Evolutionary conservation across 257 asterid species (phyloP).

Genomic region (Dorcoceras hygrometricum): DNA sequence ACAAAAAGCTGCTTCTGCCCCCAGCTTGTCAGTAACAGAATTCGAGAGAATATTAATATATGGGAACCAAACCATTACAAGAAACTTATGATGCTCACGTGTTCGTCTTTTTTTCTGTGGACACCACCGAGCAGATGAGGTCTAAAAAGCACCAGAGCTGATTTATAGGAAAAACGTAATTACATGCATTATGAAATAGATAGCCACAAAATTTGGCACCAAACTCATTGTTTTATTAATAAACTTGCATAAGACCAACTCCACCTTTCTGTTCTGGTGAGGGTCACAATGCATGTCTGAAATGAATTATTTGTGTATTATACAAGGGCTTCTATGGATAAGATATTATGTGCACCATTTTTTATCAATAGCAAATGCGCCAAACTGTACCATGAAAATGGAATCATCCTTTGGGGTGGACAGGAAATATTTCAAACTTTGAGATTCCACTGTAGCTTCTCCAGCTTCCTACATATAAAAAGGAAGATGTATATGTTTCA

Average conservation of each 20-base stretch:
- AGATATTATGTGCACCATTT: neutral
- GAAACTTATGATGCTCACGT: neutral
- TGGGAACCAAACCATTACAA: neutral
- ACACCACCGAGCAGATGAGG: neutral
- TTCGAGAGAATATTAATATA: neutral
- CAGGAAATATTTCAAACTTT: constrained; percentile 36
- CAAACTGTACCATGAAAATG: constrained; percentile 61
- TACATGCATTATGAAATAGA: neutral
- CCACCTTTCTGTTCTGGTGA: neutral
- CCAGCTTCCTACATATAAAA: constrained; percentile 42
- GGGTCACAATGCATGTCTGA: neutral
- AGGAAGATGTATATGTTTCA: constrained; percentile 4
- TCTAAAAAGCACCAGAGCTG: neutral
- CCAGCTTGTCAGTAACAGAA: neutral
- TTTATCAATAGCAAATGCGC: neutral
- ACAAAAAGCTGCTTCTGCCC: neutral
- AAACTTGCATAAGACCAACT: neutral
- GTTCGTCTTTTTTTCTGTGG: neutral
- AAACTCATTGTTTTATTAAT: neutral
- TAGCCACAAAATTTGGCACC: neutral
- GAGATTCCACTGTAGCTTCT: constrained; percentile 34
- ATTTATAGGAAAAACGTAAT: neutral
- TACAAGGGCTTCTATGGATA: neutral
- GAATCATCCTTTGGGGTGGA: constrained; percentile 58
- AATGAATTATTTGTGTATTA: neutral